A percentile compares a stretch with the other conserved stretches of the same genome.
phyloP scores from a whole-genome alignment of 2,329 filamentous ascomycete species.

The Alternaria angustiovoidea region DNA sequence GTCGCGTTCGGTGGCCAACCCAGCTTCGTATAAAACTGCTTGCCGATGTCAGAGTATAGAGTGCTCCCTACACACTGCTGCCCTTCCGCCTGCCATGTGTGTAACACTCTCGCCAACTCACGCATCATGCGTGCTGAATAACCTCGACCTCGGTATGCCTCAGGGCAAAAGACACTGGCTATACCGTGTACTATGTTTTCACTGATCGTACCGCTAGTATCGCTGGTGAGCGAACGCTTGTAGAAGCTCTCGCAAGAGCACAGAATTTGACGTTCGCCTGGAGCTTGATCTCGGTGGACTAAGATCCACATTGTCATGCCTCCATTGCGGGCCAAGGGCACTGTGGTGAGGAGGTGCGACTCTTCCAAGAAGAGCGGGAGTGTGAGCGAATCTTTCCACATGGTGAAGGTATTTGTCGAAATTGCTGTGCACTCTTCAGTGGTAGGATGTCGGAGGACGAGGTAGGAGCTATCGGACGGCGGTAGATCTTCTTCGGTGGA shows the following conservation, averaged over 20 bases:
- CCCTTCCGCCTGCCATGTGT: slow-evolving; percentile 56
- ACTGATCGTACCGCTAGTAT: slow-evolving; percentile 53
- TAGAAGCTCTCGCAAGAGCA: slow-evolving; percentile 57
- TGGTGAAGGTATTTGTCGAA: background rate
- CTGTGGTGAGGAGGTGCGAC: slow-evolving; percentile 40
- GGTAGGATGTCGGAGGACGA: background rate
- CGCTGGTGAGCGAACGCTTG: background rate
- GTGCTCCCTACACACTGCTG: slow-evolving; percentile 68
- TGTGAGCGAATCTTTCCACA: slow-evolving; percentile 2
- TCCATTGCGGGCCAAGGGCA: slow-evolving; percentile 64
- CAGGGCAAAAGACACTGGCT: slow-evolving; percentile 75
- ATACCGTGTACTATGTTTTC: slow-evolving; percentile 74
- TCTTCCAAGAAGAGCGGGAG: background rate
- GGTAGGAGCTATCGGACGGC: background rate
- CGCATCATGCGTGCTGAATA: slow-evolving; percentile 80
- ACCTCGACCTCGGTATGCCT: slow-evolving; percentile 69
- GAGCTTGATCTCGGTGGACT: slow-evolving; percentile 52
- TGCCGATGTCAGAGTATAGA: slow-evolving; percentile 85
- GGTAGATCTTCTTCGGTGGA: background rate
- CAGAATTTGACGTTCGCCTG: slow-evolving; percentile 56
- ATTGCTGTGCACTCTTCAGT: background rate
- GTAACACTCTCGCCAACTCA: slow-evolving; percentile 64
- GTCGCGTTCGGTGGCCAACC: slow-evolving; percentile 78
- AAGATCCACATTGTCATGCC: slow-evolving; percentile 65
- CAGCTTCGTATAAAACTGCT: slow-evolving; percentile 75